These are phyloP conservation scores for Glonium stellatum DNA, from an alignment of 495 filamentous ascomycete genomes.

Conservation along the genomic window DNA sequence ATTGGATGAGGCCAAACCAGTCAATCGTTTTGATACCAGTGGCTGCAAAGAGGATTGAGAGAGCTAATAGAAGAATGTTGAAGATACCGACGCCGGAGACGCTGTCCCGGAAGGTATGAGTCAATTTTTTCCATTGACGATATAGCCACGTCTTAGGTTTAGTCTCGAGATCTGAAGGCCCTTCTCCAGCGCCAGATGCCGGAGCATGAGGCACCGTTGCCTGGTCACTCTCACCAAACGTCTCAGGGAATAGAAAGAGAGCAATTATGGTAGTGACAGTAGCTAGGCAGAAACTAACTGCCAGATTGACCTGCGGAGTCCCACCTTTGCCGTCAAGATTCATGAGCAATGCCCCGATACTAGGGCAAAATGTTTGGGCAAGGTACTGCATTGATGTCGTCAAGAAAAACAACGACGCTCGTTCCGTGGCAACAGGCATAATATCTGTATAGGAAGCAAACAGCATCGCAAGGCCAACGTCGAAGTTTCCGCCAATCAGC, in stretches of 20 bases:
- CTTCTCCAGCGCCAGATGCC: neutral
- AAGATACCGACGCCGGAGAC: slow-evolving; percentile 64
- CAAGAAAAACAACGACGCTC: neutral
- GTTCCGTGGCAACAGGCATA: neutral
- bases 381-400: neutral
- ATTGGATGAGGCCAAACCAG: slow-evolving; percentile 1
- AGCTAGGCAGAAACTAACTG: neutral
- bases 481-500: neutral
- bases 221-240: neutral
- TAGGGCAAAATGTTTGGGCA: neutral
- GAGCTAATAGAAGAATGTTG: slow-evolving; percentile 40
- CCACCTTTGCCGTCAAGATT: neutral
- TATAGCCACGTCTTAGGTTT: too few relatives aligned
- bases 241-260: neutral
- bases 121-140: neutral
- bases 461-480: neutral
- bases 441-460: neutral
- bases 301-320: neutral
- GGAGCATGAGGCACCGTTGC: neutral
- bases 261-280: neutral
- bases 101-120: neutral
- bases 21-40: slow-evolving; percentile 45
- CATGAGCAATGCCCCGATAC: neutral
- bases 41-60: slow-evolving; percentile 60
- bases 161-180: neutral